These are phyloP conservation scores for Pinus albicaulis DNA, from an alignment of 75 land plant genomes.

Conservation along the genomic window DNA sequence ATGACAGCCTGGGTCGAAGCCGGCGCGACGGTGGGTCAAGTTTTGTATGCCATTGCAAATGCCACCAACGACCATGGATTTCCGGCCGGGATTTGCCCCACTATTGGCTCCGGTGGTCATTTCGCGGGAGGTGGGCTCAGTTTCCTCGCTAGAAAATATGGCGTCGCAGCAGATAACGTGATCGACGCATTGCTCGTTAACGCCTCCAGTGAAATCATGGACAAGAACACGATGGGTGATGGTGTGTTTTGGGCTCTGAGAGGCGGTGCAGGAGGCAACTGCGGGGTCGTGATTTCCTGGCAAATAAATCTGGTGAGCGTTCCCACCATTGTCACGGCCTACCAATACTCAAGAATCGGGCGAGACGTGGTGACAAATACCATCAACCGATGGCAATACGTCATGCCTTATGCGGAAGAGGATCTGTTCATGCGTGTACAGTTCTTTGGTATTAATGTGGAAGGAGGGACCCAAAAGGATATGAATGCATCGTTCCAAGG, in stretches of 20 bases:
- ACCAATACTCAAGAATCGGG: not conserved
- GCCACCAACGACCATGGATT: constrained; percentile 12
- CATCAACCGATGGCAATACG: not conserved
- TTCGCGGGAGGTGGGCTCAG: constrained; percentile 49
- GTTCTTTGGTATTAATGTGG: not conserved
- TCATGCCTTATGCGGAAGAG: not conserved
- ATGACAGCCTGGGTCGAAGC: too few relatives aligned
- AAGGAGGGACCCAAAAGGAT: not conserved
- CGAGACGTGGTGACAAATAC: not conserved
- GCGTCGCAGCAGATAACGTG: constrained; percentile 45
- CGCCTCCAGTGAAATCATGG: not conserved
- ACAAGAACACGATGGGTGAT: not conserved
- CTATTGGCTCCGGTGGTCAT: constrained; percentile 44
- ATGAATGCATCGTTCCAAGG: not conserved
- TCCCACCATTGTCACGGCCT: constrained; percentile 1
- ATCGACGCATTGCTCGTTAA: constrained; percentile 28
- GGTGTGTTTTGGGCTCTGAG: constrained; percentile 2
- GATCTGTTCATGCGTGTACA: not conserved
- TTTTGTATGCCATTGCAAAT: constrained; percentile 11
- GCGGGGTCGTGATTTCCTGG: constrained; percentile 16
- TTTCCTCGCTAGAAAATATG: constrained; percentile 31
- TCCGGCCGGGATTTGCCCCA: constrained; percentile 38
- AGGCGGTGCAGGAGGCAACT: constrained; percentile 11
- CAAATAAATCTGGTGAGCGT: constrained; percentile 7
- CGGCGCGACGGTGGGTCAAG: constrained; percentile 11